A percentile compares a stretch with the other conserved stretches of the same genome.
Evolutionary conservation across 139 green algal genomes (phyloP).

Genomic region (Chlamydomonas asymmetrica): DNA sequence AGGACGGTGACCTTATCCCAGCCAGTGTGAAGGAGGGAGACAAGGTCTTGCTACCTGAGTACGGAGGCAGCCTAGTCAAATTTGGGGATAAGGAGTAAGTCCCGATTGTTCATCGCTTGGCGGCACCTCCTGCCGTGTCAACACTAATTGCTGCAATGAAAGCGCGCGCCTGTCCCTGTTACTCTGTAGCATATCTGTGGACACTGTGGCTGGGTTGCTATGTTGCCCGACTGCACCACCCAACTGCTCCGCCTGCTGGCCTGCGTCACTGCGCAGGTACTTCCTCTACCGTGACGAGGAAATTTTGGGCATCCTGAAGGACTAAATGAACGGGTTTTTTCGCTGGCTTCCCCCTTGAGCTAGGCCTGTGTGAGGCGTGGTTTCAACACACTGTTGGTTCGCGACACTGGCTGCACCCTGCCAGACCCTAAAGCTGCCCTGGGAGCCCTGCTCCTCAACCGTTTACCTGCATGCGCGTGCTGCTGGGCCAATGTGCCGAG

Average conservation of each 20-base stretch:
- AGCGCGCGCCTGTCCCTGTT: not conserved
- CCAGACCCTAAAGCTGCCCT: too few relatives aligned
- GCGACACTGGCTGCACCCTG: too few relatives aligned
- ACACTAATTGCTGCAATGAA: not conserved
- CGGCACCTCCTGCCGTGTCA: not conserved
- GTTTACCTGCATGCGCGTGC: too few relatives aligned
- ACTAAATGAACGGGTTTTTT: constrained; percentile 27
- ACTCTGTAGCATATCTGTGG: not conserved
- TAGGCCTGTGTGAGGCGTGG: too few relatives aligned
- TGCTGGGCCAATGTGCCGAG: too few relatives aligned
- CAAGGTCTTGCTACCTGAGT: constrained; percentile 96
- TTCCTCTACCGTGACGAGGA: constrained; percentile 67
- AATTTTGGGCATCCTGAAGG: constrained; percentile 55
- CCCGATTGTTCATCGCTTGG: too few relatives aligned
- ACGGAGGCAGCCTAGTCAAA: constrained; percentile 90
- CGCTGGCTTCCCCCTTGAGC: too few relatives aligned
- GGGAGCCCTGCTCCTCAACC: too few relatives aligned
- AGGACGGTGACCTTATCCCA: constrained; percentile 80
- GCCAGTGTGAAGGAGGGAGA: constrained; percentile 89
- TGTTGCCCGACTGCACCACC: constrained; percentile 1
- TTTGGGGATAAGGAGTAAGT: constrained; percentile 94
- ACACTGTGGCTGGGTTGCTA: not conserved
- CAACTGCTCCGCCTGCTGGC: not conserved
- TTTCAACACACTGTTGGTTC: too few relatives aligned
- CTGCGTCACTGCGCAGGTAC: constrained; percentile 29